Evolutionary conservation across 1,139 yeast genomes (phyloP).

Genomic region (Kodamaea ohmeri): DNA sequence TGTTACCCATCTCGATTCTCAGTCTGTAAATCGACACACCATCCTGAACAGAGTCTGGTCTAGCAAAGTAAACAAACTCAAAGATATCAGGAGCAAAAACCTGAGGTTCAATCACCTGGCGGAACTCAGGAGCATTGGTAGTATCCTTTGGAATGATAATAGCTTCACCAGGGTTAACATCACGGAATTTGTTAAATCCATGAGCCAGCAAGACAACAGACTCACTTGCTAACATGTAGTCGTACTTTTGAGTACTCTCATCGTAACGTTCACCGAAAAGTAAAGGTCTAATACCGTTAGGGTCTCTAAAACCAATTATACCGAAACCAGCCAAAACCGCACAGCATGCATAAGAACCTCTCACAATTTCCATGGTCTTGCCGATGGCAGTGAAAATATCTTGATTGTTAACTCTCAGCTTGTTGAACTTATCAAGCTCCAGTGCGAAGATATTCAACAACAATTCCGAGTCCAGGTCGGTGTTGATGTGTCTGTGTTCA

Average conservation of each 20-base stretch:
- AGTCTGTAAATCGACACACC: conserved; percentile 94
- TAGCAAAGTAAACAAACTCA: conserved; percentile 95
- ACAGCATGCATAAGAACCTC: conserved; percentile 96
- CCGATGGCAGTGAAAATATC: conserved; percentile 84
- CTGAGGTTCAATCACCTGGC: conserved; percentile 78
- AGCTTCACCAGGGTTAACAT: conserved; percentile 92
- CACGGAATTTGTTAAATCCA: conserved; percentile 76
- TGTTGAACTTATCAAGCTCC: conserved; percentile 86
- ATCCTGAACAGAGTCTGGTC: conserved; percentile 95
- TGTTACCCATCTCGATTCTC: conserved; percentile 91
- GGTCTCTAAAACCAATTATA: conserved; percentile 92
- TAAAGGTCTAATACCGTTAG: conserved; percentile 93
- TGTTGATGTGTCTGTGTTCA: conserved; percentile 95
- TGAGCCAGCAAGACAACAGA: conserved; percentile 95
- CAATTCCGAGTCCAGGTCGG: conserved; percentile 93
- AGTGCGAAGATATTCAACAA: conserved; percentile 87
- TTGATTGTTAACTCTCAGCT: conserved; percentile 86
- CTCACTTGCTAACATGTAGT: conserved; percentile 94
- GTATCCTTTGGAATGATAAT: conserved; percentile 81
- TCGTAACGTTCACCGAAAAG: conserved; percentile 76
- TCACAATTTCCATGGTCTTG: conserved; percentile 74
- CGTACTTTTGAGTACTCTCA: conserved; percentile 62
- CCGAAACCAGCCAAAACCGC: conserved; percentile 97
- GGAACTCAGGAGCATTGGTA: conserved; percentile 62
- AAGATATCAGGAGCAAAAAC: conserved; percentile 92